Conservation (phyloP, 176 grass and related monocot genomes). For the Sorghum bicolor region Sorghum_bicolor_NCBIv3 NC_012873.2:64824501-64825000, state of each 20-base stretch:
- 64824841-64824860: not conserved
- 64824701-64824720: not conserved
- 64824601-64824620: not conserved
- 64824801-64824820: not conserved
- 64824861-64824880: not conserved
- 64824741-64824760: not conserved
- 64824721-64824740: not conserved
- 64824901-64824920: slow-evolving; percentile 14
- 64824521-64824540: not conserved
- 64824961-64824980: too few relatives aligned
- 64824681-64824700: not conserved
- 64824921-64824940: not conserved
- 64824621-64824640: not conserved
- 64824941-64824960: too few relatives aligned
- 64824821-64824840: not conserved
- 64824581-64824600: slow-evolving; percentile 27
- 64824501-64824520: not conserved
- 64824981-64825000: not conserved
- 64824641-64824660: not conserved
- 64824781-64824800: not conserved
- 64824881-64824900: not conserved
- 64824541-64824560: not conserved
- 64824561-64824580: not conserved
- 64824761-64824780: not conserved
- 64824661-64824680: too few relatives aligned